Evolutionary conservation across 495 filamentous ascomycete genomes (phyloP).

Genomic region (Penicillium malachiteum): DNA sequence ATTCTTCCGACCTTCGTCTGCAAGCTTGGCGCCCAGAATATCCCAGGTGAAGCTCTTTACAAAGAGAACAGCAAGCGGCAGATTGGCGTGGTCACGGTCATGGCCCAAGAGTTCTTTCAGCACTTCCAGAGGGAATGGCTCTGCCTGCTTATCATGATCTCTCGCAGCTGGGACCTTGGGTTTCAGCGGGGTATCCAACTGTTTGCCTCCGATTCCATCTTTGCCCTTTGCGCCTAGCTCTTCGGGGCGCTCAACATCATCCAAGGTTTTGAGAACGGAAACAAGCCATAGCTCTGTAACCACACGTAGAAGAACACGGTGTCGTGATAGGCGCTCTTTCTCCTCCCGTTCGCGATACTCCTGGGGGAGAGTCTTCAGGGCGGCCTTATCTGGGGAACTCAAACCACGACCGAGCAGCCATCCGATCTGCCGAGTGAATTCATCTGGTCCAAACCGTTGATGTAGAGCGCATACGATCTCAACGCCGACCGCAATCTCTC

Average conservation of each 20-base stretch:
- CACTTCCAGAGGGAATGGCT: constrained; percentile 94
- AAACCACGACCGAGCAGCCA: constrained; percentile 92
- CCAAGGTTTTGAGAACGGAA: constrained; percentile 78
- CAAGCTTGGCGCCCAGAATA: constrained; percentile 72
- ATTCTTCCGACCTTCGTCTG: constrained; percentile 74
- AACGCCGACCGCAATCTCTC: constrained; percentile 86
- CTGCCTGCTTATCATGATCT: constrained; percentile 48
- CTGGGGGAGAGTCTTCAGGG: constrained; percentile 72
- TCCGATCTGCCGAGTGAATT: constrained; percentile 88
- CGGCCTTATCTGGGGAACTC: constrained; percentile 84
- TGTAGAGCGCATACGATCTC: constrained; percentile 93
- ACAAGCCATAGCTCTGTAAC: constrained; percentile 97
- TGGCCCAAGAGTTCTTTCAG: constrained; percentile 93
- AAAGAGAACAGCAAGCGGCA: constrained; percentile 89
- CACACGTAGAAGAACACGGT: constrained; percentile 81
- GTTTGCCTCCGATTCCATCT: constrained; percentile 52
- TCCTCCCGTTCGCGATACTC: constrained; percentile 93
- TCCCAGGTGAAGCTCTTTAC: constrained; percentile 98
- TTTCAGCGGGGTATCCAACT: constrained; percentile 55
- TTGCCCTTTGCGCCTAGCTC: constrained; percentile 70
- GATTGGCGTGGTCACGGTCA: constrained; percentile 86
- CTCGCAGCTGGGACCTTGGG: constrained; percentile 28
- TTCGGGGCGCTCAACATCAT: constrained; percentile 84
- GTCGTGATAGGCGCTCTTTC: constrained; percentile 84
- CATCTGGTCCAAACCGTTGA: constrained; percentile 86